Base-by-base conservation (phyloP, 2,329 filamentous ascomycete genomes). In the Fusarium sp. region DNA sequence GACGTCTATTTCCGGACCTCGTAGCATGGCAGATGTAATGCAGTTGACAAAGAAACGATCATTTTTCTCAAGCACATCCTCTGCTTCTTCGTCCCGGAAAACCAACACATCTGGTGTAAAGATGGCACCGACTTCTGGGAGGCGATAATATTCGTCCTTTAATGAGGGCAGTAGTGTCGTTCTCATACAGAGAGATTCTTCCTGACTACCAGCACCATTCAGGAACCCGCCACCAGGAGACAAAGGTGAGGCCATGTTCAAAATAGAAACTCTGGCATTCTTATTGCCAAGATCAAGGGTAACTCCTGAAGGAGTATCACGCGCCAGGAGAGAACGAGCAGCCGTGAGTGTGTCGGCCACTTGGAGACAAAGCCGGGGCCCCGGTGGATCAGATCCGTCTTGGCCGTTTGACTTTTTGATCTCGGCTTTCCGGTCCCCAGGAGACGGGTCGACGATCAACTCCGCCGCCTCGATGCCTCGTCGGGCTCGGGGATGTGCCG, bases 191-290 rank as follows among this genome's bases (percentile, higher is more conserved):
- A 93, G 84, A 27, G 86, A 88, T 76, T 92, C 90, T 76, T 92
- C 90, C 70, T 91, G 89, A 5, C 87, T 87, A 10, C 87, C 87
- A 0, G 90, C 89, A 22, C 91, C 91, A 15, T 86, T 86, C 0
- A 92, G 80, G 33, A 92, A 87, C 0, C 90, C 91, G 9, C 90
- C 90, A 14, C 91, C 91, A 0, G 90, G 88, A 0, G 86, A 86
- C 1, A 91, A 84, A 0, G 90, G 89, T 0, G 90, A 92, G 0
- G 90, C 90, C 90, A 92, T 92, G 79, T 91, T 92, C 4, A 92
- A 83, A 27, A 92, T 83, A 5, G 85, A 88, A 2, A 90, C 84
- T 40, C 86, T 81, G 10, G 76, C 65, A 14, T 50, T 52, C 2
- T 63, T 68, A 8, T 77, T 78, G 6, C 33, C 38, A 4, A 66